These are phyloP conservation scores for Sclerotinia minor DNA, from an alignment of 2,329 filamentous ascomycete genomes.

Conservation along the genomic window DNA sequence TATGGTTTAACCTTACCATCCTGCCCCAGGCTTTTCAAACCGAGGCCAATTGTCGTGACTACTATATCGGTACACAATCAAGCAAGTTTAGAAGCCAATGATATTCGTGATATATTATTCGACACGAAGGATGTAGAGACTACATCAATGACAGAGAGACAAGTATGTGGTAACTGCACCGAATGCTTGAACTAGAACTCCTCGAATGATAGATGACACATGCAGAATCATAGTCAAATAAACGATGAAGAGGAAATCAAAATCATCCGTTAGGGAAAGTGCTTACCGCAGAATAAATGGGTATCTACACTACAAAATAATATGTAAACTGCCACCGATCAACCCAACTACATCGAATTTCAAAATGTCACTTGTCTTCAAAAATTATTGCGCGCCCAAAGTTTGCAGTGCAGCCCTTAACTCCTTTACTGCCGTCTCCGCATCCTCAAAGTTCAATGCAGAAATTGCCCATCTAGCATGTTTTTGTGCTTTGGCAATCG, in stretches of 20 bases:
- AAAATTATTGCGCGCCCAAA: constrained; percentile 36
- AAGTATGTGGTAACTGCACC: not conserved
- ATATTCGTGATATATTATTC: not conserved
- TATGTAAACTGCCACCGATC: not conserved
- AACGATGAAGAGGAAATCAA: no score
- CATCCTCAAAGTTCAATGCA: constrained; percentile 94
- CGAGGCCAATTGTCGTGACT: not conserved
- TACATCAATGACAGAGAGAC: not conserved
- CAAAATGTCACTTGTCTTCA: not conserved
- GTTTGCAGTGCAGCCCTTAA: constrained; percentile 67
- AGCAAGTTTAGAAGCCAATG: not conserved
- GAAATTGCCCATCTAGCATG: constrained; percentile 97
- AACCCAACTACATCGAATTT: not conserved
- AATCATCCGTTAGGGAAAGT: not conserved
- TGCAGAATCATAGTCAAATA: not conserved
- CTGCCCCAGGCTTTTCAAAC: no score
- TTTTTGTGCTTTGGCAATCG: constrained; percentile 81
- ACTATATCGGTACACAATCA: not conserved
- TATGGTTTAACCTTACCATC: no score
- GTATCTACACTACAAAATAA: constrained; percentile 3
- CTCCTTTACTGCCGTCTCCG: constrained; percentile 84
- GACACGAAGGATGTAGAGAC: not conserved
- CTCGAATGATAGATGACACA: not conserved
- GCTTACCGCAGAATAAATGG: not conserved
- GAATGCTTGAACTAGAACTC: not conserved